Evolutionary conservation across 345 rosid genomes (phyloP), one percentile per base, ranked within the genome.

Genomic region (Linum tenue): DNA sequence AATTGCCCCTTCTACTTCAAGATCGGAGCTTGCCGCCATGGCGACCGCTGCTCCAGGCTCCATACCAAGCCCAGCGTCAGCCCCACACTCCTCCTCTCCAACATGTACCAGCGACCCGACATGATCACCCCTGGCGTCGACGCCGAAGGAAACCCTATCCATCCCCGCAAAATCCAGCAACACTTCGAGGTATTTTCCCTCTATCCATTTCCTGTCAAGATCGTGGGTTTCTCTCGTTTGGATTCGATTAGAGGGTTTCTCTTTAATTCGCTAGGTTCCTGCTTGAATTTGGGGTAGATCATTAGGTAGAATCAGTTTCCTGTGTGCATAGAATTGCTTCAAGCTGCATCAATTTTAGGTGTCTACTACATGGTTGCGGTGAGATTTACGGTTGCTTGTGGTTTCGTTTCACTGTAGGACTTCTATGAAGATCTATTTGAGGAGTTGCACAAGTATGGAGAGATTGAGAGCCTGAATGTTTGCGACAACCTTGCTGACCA

Each of bases 1-100:
- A 86, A 82, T 75, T 89, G 96, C 16, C 92, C 96, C 1, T 89
- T 89, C 73, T 85, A 89, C 79, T 86, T 85, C 86, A 89, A 86
- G 85, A 85, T 83, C 70, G 91, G 92, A 11, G 92, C 91, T 1
- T 89, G 91, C 59, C 75, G 94, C 62, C 91, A 83, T 56, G 91
- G 89, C 5, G 86, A 59, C 38, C 64, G 64, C 7, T 61, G 64
- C 64, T 61, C 64, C 16, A 12, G 64, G 22, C 41, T 61, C 43
- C 64, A 61, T 48, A 61, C 43, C 7, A 38, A 39, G 44, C 64
- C 64, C 22, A 38, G 43, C 64, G 40, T 40, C 44, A 38, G 44
- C 64, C 64, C 64, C 48, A 61, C 64, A 6, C 48, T 61, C 42
- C 44, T 61, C 17, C 48, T 61, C 2, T 61, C 64, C 31, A 61